A percentile compares a stretch with the other conserved stretches of the same genome.
Evolutionary conservation across 164 flowering plant species (phyloP).

Genomic region (Pachysandra terminalis): DNA sequence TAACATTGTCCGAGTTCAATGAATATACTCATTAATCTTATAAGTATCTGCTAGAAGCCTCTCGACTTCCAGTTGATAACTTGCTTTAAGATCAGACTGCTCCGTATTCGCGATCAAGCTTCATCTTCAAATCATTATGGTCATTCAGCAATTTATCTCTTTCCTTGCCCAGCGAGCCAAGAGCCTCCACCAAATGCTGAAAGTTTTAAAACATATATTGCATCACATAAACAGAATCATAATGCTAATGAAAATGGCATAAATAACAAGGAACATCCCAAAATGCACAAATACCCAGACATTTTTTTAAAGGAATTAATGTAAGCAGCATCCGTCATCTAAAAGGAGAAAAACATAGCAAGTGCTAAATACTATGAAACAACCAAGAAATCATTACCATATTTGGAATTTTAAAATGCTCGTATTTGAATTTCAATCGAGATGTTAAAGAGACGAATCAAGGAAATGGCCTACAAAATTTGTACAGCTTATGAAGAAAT

Average conservation of each 20-base stretch:
- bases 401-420: too few species aligned
- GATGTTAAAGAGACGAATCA: background rate
- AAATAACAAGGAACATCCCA: too few species aligned
- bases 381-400: too few species aligned
- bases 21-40: constrained; percentile 72
- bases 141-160: constrained; percentile 53
- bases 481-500: background rate
- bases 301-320: too few species aligned
- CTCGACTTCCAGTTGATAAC: constrained; percentile 59
- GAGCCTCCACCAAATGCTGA: constrained; percentile 76
- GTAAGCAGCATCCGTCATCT: too few species aligned
- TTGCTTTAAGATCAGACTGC: constrained; percentile 43
- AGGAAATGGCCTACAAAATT: background rate
- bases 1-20: background rate
- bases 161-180: constrained; percentile 62
- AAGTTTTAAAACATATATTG: constrained; percentile 20
- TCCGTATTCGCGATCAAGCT: constrained; percentile 48
- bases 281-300: too few species aligned
- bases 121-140: constrained; percentile 54
- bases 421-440: too few species aligned
- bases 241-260: too few species aligned
- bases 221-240: background rate
- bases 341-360: too few species aligned
- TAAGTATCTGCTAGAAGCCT: constrained; percentile 35
- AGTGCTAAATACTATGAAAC: too few species aligned